phyloP scores from a whole-genome alignment of 2,329 filamentous ascomycete genomes.

The Penicillium concentricum region DNA sequence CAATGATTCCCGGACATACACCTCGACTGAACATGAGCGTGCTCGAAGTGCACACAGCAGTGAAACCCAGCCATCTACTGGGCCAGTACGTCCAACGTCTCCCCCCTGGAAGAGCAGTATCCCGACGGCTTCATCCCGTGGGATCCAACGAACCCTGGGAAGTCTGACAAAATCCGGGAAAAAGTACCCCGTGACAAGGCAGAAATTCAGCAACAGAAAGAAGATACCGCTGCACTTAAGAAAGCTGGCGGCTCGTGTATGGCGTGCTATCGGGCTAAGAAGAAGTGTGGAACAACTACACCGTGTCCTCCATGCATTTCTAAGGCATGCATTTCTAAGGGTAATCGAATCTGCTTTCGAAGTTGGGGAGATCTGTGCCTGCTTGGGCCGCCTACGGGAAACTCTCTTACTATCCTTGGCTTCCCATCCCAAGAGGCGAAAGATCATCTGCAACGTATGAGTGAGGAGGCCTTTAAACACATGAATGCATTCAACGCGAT shows the following conservation, averaged over 20 bases:
- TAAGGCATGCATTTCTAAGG: conserved; percentile 13
- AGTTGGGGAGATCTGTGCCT: conserved; percentile 17
- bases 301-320: conserved; percentile 23
- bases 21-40: background rate
- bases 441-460: conserved; percentile 2
- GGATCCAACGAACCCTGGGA: conserved; percentile 14
- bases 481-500: conserved; percentile 1
- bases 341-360: conserved; percentile 24
- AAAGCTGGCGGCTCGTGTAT: conserved; percentile 29
- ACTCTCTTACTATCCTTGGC: background rate
- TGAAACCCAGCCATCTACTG: background rate
- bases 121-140: conserved; percentile 9
- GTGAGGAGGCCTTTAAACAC: background rate
- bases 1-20: background rate
- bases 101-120: no score
- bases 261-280: conserved; percentile 30
- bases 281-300: conserved; percentile 21
- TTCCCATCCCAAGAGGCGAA: conserved; percentile 1
- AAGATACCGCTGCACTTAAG: conserved; percentile 19
- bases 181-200: conserved; percentile 6
- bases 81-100: background rate
- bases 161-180: conserved; percentile 3
- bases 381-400: background rate
- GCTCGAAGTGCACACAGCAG: background rate
- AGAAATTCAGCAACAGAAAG: conserved; percentile 17